These are phyloP conservation scores for Xylaria digitata DNA, from an alignment of 2,329 filamentous ascomycete genomes.

Conservation along the genomic window DNA sequence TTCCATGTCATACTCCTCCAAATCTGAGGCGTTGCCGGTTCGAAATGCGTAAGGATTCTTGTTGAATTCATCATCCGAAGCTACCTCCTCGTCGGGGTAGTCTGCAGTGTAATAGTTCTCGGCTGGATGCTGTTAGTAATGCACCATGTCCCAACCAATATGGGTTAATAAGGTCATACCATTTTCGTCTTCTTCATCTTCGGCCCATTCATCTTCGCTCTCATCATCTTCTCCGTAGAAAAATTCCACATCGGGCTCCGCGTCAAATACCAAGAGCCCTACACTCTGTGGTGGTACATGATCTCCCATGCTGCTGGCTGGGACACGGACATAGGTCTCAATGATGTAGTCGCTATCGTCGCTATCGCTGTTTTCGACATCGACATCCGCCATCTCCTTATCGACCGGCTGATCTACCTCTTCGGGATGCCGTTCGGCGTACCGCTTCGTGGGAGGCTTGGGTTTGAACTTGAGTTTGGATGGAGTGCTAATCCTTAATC, in stretches of 20 bases:
- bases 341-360: constrained; percentile 71
- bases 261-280: constrained; percentile 67
- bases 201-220: constrained; percentile 67
- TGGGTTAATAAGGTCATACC: constrained; percentile 55
- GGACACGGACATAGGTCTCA: constrained; percentile 72
- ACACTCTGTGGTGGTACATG: constrained; percentile 63
- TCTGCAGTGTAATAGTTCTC: constrained; percentile 84
- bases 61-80: constrained; percentile 74
- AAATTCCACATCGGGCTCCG: constrained; percentile 67
- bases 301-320: constrained; percentile 61
- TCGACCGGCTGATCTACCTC: constrained; percentile 43
- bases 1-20: constrained; percentile 64
- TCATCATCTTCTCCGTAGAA: constrained; percentile 72
- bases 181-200: constrained; percentile 74
- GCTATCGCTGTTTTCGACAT: constrained; percentile 54
- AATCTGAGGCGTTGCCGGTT: constrained; percentile 64
- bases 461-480: constrained; percentile 62
- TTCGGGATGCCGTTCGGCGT: constrained; percentile 66
- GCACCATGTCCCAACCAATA: not conserved
- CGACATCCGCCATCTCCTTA: constrained; percentile 46
- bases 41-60: constrained; percentile 66
- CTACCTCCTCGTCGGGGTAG: constrained; percentile 83
- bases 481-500: constrained; percentile 34
- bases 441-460: constrained; percentile 66
- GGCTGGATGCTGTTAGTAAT: constrained; percentile 56